Evolutionary conservation across 108 stramenopile genomes (phyloP).

Genomic region (Nannochloropsis gaditana): DNA sequence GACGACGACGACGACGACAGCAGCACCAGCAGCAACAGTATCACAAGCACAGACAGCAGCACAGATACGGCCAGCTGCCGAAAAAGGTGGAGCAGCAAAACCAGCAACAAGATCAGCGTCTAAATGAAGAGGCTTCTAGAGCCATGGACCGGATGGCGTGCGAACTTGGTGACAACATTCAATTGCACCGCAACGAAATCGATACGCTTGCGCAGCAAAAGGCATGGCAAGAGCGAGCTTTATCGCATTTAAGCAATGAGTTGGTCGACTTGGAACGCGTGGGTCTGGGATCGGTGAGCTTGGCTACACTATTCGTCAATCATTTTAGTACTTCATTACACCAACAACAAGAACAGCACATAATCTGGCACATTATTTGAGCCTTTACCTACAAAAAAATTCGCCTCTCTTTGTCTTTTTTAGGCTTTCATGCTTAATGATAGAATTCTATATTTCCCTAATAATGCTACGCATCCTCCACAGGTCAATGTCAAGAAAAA

Average conservation of each 20-base stretch:
- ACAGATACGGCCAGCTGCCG: not conserved
- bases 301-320: not conserved
- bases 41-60: not conserved
- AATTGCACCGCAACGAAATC: conserved; percentile 6
- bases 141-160: not conserved
- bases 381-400: too few species aligned
- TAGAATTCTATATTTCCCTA: too few species aligned
- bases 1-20: too few species aligned
- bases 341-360: not conserved
- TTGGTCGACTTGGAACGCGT: not conserved
- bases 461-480: not conserved
- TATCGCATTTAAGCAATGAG: not conserved
- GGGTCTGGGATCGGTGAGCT: not conserved
- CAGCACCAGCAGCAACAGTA: not conserved
- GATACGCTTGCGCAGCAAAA: not conserved
- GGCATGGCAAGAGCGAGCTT: not conserved
- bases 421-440: too few species aligned
- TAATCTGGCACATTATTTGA: not conserved
- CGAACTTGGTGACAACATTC: not conserved
- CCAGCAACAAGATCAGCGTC: not conserved
- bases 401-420: too few species aligned
- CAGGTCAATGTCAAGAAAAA: not conserved
- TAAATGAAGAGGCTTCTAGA: not conserved
- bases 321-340: not conserved
- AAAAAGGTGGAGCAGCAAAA: not conserved